Evolutionary conservation across 805 yeast species (phyloP), one percentile per base, ranked within the genome.

Genomic region (Myxozyma melibiosi): DNA sequence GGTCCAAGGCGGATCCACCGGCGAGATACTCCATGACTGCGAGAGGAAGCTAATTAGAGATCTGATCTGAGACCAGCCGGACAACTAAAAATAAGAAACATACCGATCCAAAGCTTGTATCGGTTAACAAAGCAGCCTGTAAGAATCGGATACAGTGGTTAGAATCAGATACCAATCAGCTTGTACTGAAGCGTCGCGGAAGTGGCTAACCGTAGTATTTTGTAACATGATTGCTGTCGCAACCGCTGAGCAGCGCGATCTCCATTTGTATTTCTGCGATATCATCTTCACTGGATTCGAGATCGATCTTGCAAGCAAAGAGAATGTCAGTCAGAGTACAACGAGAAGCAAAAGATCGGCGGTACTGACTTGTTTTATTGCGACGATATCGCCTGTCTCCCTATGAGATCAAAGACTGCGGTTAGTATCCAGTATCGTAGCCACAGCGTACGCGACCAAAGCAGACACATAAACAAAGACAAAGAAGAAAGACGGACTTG

Each of bases 1-100:
- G 70, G 56, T 87, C 94, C 43, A 82, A 77, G 47, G 88, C 77
- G 4, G 90, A 83, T 2, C 95, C 95, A 0, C 90, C 94, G 37
- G 85, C 84, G n/a, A 86, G 78, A 68, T 73, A 84, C 70, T 87
- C 95, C 94, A 87, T 88, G 11, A 86, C 63, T 58, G 34, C 14
- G 7, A 14, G 18, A 11, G 14, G 4, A 20, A 33, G 33, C 34
- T 16, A 40, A 16, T 13, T 42, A n/a, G n/a, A n/a, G n/a, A n/a
- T n/a, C n/a, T n/a, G n/a, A n/a, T n/a, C n/a, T n/a, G n/a, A n/a
- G n/a, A n/a, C n/a, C n/a, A n/a, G n/a, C n/a, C n/a, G 18, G 27
- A 30, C 30, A 31, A 1, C 13, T 34, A 18, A 37, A 22, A 14
- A 14, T 14, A 46, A 18, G 28, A 13, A 16, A 24, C 55, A n/a